phyloP scores from a whole-genome alignment of 495 filamentous ascomycete genomes.

The Thozetella sp. region DNA sequence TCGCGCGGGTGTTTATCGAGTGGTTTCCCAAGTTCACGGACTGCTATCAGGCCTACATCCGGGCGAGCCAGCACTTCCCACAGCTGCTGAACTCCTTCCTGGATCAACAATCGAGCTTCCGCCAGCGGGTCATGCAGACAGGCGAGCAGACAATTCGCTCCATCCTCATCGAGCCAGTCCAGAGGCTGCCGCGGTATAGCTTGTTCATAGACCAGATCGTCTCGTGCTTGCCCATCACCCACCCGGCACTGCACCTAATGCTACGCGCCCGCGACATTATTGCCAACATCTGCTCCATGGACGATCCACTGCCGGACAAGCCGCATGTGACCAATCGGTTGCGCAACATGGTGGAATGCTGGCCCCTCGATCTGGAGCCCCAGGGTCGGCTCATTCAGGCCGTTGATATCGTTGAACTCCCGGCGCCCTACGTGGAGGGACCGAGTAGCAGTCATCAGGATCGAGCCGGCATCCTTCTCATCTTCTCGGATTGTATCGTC shows the following conservation, averaged over 20 bases:
- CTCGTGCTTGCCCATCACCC: slow-evolving; percentile 76
- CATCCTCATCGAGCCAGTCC: slow-evolving; percentile 94
- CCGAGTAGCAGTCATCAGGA: slow-evolving; percentile 24
- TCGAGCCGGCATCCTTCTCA: slow-evolving; percentile 70
- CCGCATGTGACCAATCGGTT: slow-evolving; percentile 71
- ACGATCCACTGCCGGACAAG: slow-evolving; percentile 67
- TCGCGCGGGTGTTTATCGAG: slow-evolving; percentile 77
- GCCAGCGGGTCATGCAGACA: slow-evolving; percentile 73
- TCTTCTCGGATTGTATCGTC: slow-evolving; percentile 84
- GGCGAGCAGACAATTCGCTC: slow-evolving; percentile 92
- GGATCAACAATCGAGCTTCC: slow-evolving; percentile 79
- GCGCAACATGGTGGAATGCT: slow-evolving; percentile 73
- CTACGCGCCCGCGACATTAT: slow-evolving; percentile 88
- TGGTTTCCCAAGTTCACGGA: slow-evolving; percentile 91
- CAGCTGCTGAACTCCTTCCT: slow-evolving; percentile 75
- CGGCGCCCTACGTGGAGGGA: slow-evolving; percentile 62
- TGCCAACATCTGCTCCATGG: slow-evolving; percentile 91
- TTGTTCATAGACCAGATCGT: slow-evolving; percentile 95
- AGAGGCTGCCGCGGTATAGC: slow-evolving; percentile 91
- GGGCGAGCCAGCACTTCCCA: slow-evolving; percentile 80
- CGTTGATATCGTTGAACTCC: slow-evolving; percentile 77
- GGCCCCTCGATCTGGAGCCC: slow-evolving; percentile 75
- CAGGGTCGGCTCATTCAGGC: slow-evolving; percentile 82
- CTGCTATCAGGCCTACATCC: slow-evolving; percentile 89
- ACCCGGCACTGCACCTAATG: slow-evolving; percentile 78